phyloP scores from a whole-genome alignment of 257 asterid genomes.

The Ligustrum vulgare region DNA sequence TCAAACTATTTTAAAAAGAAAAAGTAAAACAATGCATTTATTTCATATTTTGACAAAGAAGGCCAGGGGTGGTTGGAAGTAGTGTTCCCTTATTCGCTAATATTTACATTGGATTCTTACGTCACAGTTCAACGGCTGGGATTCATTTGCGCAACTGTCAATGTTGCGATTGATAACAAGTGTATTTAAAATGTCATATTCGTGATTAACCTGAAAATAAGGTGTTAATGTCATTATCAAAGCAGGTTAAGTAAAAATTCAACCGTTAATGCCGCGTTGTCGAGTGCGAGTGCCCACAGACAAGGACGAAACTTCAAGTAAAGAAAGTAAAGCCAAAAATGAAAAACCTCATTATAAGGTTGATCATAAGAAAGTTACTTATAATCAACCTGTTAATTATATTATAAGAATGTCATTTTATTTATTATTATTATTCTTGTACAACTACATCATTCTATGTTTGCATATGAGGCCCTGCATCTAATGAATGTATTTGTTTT shows the following conservation, averaged over 20 bases:
- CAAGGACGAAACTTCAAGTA: slow-evolving; percentile 44
- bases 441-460: slow-evolving; percentile 17
- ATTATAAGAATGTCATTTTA: neutral
- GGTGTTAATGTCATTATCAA: slow-evolving; percentile 5
- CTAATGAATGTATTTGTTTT: neutral
- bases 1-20: too few relatives aligned
- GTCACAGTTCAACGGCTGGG: slow-evolving; percentile 11
- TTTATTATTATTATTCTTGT: neutral
- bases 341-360: slow-evolving; percentile 30
- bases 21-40: too few relatives aligned
- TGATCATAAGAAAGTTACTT: slow-evolving; percentile 43
- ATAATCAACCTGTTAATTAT: neutral
- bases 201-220: slow-evolving; percentile 15
- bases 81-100: slow-evolving; percentile 19
- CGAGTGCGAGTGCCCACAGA: slow-evolving; percentile 20
- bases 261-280: slow-evolving; percentile 33
- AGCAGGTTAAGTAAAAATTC: neutral
- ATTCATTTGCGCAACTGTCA: slow-evolving; percentile 6
- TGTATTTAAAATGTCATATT: slow-evolving; percentile 8
- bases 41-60: neutral
- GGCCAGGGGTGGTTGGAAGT: slow-evolving; percentile 23
- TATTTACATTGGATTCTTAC: slow-evolving; percentile 7
- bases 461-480: slow-evolving; percentile 29
- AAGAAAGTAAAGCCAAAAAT: slow-evolving; percentile 27
- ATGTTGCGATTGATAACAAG: neutral